phyloP scores from a whole-genome alignment of 1,284 basidiomycete genomes.

The Cystobasidium pallidum region DNA sequence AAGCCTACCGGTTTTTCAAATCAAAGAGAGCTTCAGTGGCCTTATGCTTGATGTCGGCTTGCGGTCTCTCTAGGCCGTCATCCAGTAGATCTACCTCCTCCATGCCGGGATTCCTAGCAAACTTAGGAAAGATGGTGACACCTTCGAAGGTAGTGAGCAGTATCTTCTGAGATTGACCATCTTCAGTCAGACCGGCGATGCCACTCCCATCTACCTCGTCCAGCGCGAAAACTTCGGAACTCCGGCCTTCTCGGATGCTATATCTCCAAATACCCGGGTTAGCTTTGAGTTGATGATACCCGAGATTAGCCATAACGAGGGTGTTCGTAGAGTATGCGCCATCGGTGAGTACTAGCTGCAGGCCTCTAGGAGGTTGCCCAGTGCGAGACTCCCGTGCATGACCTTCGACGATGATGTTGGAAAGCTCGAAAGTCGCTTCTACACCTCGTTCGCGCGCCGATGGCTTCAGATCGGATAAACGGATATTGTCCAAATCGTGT shows the following conservation, averaged over 20 bases:
- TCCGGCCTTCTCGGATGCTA: conserved; percentile 75
- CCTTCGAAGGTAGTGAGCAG: conserved; percentile 85
- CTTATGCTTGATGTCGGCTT: conserved; percentile 2
- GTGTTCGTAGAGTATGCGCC: conserved; percentile 68
- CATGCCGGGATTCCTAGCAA: conserved; percentile 73
- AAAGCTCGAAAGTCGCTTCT: conserved; percentile 82
- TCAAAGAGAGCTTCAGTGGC: conserved; percentile 23
- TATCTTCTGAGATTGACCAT: conserved; percentile 65
- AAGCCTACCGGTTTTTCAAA: conserved; percentile 47
- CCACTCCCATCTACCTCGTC: conserved; percentile 73
- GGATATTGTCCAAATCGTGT: conserved; percentile 95
- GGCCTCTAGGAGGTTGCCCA: conserved; percentile 72
- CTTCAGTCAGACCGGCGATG: conserved; percentile 73
- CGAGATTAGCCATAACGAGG: conserved; percentile 86
- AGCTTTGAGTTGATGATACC: conserved; percentile 94
- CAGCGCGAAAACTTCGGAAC: conserved; percentile 76
- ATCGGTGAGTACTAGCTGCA: conserved; percentile 71
- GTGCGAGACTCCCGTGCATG: conserved; percentile 77
- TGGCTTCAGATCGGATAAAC: conserved; percentile 69
- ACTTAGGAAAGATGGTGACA: conserved; percentile 79
- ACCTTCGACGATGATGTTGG: conserved; percentile 89
- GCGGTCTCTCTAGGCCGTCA: conserved; percentile 54
- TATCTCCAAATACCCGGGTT: conserved; percentile 84
- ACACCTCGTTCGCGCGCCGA: conserved; percentile 65
- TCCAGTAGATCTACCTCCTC: conserved; percentile 77